Percentiles rank a stretch among this genome's conserved stretches.
Conservation (phyloP, 192 early-diverging fungal genomes). For the Kappamyces sp. region DNA sequence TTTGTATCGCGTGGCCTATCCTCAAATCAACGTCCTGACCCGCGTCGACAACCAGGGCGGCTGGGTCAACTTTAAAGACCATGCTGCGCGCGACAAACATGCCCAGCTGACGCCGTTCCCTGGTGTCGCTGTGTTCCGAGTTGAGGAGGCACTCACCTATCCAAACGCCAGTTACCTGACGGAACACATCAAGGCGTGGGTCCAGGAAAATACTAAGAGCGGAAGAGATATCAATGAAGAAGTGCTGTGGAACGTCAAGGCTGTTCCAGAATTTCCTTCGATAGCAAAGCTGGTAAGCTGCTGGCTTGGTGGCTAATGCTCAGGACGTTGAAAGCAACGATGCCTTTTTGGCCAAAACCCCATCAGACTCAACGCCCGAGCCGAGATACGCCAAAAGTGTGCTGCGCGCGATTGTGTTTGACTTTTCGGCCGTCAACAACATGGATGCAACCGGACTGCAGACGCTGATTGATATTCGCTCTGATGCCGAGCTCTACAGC, state of each 20-base stretch:
- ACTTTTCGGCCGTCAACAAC: conserved; percentile 70
- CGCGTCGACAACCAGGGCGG: conserved; percentile 8
- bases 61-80: conserved; percentile 19
- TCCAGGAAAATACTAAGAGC: conserved; percentile 23
- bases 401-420: conserved; percentile 71
- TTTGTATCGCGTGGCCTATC: conserved; percentile 75
- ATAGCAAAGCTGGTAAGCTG: conserved; percentile 24
- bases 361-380: conserved; percentile 24
- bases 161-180: conserved; percentile 58
- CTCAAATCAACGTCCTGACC: conserved; percentile 40
- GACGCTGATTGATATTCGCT: conserved; percentile 60
- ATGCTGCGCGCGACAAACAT: not conserved
- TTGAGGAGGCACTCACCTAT: conserved; percentile 62
- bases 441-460: conserved; percentile 79
- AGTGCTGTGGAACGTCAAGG: not conserved
- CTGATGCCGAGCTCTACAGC: conserved; percentile 50
- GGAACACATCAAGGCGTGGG: conserved; percentile 21
- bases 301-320: conserved; percentile 25
- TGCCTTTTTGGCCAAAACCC: conserved; percentile 1
- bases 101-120: conserved; percentile 26
- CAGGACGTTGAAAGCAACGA: conserved; percentile 20
- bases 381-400: conserved; percentile 9
- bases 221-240: conserved; percentile 4
- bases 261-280: conserved; percentile 20
- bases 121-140: conserved; percentile 66